Evolutionary conservation across 371 early-diverging fungal species (phyloP), one percentile per base, ranked within the genome.

Genomic region (Sporodiniella umbellata): DNA sequence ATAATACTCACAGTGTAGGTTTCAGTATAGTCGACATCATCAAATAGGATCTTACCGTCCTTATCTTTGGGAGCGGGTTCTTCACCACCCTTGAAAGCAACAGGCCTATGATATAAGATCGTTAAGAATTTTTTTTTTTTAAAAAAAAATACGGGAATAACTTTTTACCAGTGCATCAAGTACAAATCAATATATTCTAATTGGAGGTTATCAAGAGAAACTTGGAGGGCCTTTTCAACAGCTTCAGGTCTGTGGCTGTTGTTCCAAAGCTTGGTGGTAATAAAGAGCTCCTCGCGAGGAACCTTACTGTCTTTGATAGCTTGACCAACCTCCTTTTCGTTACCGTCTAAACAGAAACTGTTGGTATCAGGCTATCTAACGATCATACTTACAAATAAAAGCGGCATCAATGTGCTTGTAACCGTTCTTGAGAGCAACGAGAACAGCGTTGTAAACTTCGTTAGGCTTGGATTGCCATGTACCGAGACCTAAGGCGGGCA

Each of bases 201-300:
- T 23, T 71, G 70, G 31, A 90, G 67, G 19, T 85, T 71, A 18
- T 59, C 39, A 40, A 89, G 66, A 15, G 85, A 79, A 5, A 50
- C 53, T 31, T 70, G 61, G 22, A 78, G 46, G 11, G 66, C 81
- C 45, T 70, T 51, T 10, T 72, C 56, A 15, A 84, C 80, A 51
- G 72, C 53, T 24, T 70, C 70, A 44, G 80, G 79, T n/a, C 62
- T 51, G 42, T 83, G 84, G 40, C 62, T 54, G 5, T 76, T 78
- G 56, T 82, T 83, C 86, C 85, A 85, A 33, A 90, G 64, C 57
- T 92, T 92, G 22, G 85, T 81, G 21, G 89, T 89, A 52, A 88
- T 68, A 56, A 89, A 90, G 12, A 89, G 31, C 8, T 81, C 73
- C 47, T 79, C 66, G 26, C 90, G 79, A 23, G 65, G 63, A 23